phyloP scores from a whole-genome alignment of 2,329 filamentous ascomycete genomes.

The Cladorrhinum sp. region DNA sequence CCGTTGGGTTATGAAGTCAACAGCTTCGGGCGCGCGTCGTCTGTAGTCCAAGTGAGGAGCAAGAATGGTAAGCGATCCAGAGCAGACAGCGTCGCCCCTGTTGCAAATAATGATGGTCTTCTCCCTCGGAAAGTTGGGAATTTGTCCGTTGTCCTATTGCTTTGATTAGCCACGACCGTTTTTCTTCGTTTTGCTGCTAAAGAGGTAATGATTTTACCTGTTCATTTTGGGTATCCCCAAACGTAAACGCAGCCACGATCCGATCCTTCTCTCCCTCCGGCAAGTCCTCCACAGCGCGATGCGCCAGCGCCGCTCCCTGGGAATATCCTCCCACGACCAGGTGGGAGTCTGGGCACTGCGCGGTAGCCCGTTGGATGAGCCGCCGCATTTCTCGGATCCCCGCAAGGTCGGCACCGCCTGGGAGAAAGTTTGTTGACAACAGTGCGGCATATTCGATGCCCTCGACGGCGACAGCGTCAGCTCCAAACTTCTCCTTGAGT shows the following conservation, averaged over 20 bases:
- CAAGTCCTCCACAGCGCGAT: slow-evolving; percentile 36
- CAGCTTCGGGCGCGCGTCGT: no score
- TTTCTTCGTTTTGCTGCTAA: no score
- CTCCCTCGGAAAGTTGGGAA: slow-evolving; percentile 36
- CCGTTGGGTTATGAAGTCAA: no score
- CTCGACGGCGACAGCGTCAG: background rate
- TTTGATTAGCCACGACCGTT: slow-evolving; percentile 26
- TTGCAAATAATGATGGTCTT: slow-evolving; percentile 38
- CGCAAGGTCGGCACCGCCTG: no score
- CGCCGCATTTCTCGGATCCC: no score
- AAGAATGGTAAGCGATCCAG: no score
- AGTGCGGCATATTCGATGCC: no score
- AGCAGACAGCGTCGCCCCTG: slow-evolving; percentile 24
- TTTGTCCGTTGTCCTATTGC: slow-evolving; percentile 37
- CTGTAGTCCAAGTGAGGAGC: no score
- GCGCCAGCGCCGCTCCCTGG: slow-evolving; percentile 43
- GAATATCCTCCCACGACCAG: slow-evolving; percentile 40
- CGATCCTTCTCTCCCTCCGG: slow-evolving; percentile 29
- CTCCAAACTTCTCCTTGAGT: slow-evolving; percentile 30
- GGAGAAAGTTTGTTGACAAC: no score
- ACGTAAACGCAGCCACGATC: slow-evolving; percentile 25
- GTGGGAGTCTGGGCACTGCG: slow-evolving; percentile 41
- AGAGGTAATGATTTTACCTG: no score
- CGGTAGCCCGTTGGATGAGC: slow-evolving; percentile 21
- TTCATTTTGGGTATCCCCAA: no score